Evolutionary conservation across 2,329 filamentous ascomycete genomes (phyloP).

Genomic region (Shiraia sp.): DNA sequence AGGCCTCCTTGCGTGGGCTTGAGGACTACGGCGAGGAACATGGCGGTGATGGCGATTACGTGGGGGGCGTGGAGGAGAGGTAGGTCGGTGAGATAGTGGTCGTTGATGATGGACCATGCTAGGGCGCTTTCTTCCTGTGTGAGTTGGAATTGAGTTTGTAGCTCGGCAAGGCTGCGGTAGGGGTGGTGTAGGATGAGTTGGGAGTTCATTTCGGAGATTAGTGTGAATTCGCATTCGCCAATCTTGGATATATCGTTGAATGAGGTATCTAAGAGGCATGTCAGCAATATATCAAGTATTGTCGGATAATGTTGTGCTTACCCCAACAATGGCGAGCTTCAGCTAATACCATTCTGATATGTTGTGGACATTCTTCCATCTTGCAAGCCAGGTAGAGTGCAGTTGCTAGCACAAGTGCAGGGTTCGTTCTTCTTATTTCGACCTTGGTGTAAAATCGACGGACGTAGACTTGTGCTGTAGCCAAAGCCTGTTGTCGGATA

Average conservation of each 20-base stretch:
- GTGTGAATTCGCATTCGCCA: conserved; percentile 89
- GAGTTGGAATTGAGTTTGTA: conserved; percentile 71
- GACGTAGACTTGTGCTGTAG: conserved; percentile 92
- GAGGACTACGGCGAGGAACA: conserved; percentile 82
- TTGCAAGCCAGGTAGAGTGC: conserved; percentile 95
- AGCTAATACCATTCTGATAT: conserved; percentile 86
- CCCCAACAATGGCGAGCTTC: conserved; percentile 74
- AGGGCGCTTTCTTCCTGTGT: conserved; percentile 77
- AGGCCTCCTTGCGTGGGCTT: conserved; percentile 64
- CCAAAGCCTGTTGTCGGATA: conserved; percentile 87
- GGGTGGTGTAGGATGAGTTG: conserved; percentile 90
- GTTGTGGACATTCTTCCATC: conserved; percentile 96
- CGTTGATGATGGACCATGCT: conserved; percentile 84
- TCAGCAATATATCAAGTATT: conserved; percentile 11
- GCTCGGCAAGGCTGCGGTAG: conserved; percentile 76
- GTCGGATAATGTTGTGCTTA: conserved; percentile 11
- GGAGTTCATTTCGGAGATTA: conserved; percentile 89
- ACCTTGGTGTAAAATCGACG: conserved; percentile 91
- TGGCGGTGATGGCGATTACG: conserved; percentile 81
- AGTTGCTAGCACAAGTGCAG: conserved; percentile 90
- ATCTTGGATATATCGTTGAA: conserved; percentile 74
- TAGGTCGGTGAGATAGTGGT: conserved; percentile 91
- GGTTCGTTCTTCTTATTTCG: conserved; percentile 89
- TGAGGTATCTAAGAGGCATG: conserved; percentile 31
- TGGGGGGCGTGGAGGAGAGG: conserved; percentile 85